A percentile compares a stretch with the other conserved stretches of the same genome.
Evolutionary conservation across 495 filamentous ascomycete genomes (phyloP).

Genomic region (Annulohypoxylon bovei): DNA sequence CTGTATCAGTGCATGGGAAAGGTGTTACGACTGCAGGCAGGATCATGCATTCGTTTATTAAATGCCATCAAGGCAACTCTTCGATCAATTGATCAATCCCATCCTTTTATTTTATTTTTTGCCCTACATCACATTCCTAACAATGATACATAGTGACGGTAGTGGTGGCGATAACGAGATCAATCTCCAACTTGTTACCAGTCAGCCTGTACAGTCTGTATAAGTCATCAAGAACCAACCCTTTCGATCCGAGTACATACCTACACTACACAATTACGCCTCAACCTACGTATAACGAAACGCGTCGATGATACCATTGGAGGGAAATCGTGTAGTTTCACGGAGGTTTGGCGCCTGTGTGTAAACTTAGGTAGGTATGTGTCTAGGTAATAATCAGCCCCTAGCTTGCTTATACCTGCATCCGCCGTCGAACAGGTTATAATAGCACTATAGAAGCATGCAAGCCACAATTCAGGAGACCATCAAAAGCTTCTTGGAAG

Average conservation of each 20-base stretch:
- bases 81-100: conserved; percentile 26
- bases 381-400: not conserved
- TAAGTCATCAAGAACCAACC: not conserved
- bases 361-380: not conserved
- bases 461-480: conserved; percentile 11
- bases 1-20: conserved; percentile 24
- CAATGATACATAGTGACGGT: not conserved
- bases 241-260: not conserved
- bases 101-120: not conserved
- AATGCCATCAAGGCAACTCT: conserved; percentile 17
- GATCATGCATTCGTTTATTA: conserved; percentile 40
- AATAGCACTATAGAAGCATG: not conserved
- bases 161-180: not conserved
- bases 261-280: no score
- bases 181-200: not conserved
- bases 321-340: conserved; percentile 10
- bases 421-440: conserved; percentile 14
- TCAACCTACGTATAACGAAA: conserved; percentile 11
- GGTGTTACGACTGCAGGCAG: conserved; percentile 27
- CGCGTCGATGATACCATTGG: conserved; percentile 5
- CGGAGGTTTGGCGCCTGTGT: conserved; percentile 37
- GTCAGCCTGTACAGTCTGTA: no score
- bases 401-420: conserved; percentile 8
- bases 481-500: conserved; percentile 2
- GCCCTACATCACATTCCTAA: not conserved